A percentile compares a stretch with the other conserved stretches of the same genome.
These are phyloP conservation scores for Coemansia sp. DNA, from an alignment of 192 early-diverging fungal species.

Conservation along the genomic window DNA sequence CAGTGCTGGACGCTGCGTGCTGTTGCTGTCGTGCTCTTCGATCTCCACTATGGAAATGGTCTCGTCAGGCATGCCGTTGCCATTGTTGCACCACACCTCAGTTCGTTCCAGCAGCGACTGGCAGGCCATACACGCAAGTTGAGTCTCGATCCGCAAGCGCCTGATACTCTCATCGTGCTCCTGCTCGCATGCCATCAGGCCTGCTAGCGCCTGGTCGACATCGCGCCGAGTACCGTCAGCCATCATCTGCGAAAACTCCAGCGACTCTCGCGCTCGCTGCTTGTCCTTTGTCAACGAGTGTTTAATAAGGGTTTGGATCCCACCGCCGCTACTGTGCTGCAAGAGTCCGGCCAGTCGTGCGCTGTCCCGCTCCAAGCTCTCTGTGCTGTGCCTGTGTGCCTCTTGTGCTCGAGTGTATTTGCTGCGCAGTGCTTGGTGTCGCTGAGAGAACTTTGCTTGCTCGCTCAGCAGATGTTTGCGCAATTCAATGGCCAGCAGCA, in stretches of 20 bases:
- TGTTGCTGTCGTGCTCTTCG: neutral
- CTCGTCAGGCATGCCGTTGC: neutral
- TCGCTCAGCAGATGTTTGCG: conserved; percentile 5
- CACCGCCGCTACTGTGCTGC: neutral
- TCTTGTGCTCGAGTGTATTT: neutral
- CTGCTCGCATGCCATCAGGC: neutral
- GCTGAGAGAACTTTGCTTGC: conserved; percentile 6
- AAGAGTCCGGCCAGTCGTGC: conserved; percentile 1
- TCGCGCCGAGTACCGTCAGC: neutral
- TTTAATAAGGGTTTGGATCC: conserved; percentile 1
- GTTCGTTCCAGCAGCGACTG: conserved; percentile 2
- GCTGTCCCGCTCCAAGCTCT: conserved; percentile 2
- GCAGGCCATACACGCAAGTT: neutral
- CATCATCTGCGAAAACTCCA: conserved; percentile 8
- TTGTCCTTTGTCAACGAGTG: neutral
- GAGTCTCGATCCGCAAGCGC: neutral
- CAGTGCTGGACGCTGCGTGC: neutral
- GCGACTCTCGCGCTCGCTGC: conserved; percentile 3
- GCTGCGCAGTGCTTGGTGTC: neutral
- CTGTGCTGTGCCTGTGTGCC: neutral
- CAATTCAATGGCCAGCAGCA: conserved; percentile 4
- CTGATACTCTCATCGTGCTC: neutral
- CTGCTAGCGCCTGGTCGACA: neutral
- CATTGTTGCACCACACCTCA: neutral
- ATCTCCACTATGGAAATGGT: conserved; percentile 4